A percentile compares a stretch with the other conserved stretches of the same genome.
Evolutionary conservation across 2,329 filamentous ascomycete genomes (phyloP).

Genomic region (Xylaria sp.): DNA sequence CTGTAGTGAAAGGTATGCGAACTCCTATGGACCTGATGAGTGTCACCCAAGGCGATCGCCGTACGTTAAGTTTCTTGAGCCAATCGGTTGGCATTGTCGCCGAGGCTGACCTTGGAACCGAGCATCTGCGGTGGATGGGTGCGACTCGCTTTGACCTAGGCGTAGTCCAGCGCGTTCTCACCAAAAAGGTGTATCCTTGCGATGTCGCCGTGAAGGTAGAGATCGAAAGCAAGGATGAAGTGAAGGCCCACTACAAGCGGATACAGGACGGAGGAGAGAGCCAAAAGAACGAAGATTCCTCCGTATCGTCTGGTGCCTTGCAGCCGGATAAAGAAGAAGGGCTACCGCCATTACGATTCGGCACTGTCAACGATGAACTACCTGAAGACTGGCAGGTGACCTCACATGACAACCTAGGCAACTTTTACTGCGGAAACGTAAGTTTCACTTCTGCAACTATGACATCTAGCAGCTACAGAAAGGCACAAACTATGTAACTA

Average conservation of each 20-base stretch:
- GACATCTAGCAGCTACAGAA: not conserved
- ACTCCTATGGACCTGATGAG: slow-evolving; percentile 86
- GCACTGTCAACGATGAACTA: slow-evolving; percentile 77
- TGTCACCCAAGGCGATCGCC: slow-evolving; percentile 78
- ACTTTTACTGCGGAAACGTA: slow-evolving; percentile 91
- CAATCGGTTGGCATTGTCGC: slow-evolving; percentile 90
- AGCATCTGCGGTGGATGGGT: slow-evolving; percentile 93
- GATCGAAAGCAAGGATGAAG: slow-evolving; percentile 73
- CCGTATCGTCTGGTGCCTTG: slow-evolving; percentile 25
- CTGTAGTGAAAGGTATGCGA: slow-evolving; percentile 84
- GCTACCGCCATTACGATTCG: slow-evolving; percentile 77
- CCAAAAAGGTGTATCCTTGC: slow-evolving; percentile 82
- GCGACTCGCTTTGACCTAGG: slow-evolving; percentile 83
- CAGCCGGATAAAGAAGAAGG: slow-evolving; percentile 50
- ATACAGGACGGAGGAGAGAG: slow-evolving; percentile 39
- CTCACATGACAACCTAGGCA: slow-evolving; percentile 79
- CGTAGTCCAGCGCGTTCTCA: slow-evolving; percentile 76
- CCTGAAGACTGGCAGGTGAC: slow-evolving; percentile 78
- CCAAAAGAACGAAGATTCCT: slow-evolving; percentile 40
- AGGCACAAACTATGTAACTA: slow-evolving; percentile 18
- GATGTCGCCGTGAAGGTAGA: slow-evolving; percentile 87
- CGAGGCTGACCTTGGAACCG: slow-evolving; percentile 87
- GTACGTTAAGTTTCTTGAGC: slow-evolving; percentile 85
- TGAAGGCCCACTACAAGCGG: slow-evolving; percentile 74
- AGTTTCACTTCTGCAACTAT: slow-evolving; percentile 41